Evolutionary conservation across 495 filamentous ascomycete genomes (phyloP).

Genomic region (Lophiotrema nucula): DNA sequence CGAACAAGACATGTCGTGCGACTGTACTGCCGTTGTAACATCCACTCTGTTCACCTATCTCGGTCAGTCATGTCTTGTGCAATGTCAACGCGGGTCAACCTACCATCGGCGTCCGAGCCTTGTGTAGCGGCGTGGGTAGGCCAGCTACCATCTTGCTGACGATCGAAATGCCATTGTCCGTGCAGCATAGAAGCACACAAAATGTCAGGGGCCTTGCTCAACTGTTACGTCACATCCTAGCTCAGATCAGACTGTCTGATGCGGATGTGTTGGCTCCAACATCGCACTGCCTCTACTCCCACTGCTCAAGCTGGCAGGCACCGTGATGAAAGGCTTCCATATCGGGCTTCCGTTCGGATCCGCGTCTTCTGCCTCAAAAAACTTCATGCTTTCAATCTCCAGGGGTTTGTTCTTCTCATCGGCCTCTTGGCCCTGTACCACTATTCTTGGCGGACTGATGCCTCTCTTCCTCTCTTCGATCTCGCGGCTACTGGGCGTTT

Average conservation of each 20-base stretch:
- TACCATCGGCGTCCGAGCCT: background rate
- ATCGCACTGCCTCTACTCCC: constrained; percentile 1
- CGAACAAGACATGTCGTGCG: too few relatives aligned
- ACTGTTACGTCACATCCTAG: too few relatives aligned
- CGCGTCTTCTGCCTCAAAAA: constrained; percentile 6
- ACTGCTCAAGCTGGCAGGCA: constrained; percentile 17
- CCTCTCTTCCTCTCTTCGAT: constrained; percentile 5
- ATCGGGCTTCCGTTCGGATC: constrained; percentile 6
- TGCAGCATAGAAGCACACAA: too few relatives aligned
- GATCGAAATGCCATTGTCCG: too few relatives aligned
- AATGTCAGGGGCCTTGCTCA: too few relatives aligned
- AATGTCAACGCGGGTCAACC: background rate
- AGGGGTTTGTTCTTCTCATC: constrained; percentile 7
- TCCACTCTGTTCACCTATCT: too few relatives aligned
- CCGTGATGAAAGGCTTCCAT: constrained; percentile 29
- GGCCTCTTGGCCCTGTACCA: background rate
- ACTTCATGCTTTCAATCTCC: constrained; percentile 9
- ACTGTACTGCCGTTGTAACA: too few relatives aligned
- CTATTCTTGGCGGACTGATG: constrained; percentile 1
- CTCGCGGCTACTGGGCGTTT: background rate
- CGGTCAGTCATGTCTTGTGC: too few relatives aligned
- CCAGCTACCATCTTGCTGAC: constrained; percentile 18
- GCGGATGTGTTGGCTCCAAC: constrained; percentile 8
- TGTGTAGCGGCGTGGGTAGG: constrained; percentile 11
- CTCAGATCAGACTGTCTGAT: constrained; percentile 19